Evolutionary conservation across 257 asterid genomes (phyloP).

Genomic region (Gentiana dahurica): DNA sequence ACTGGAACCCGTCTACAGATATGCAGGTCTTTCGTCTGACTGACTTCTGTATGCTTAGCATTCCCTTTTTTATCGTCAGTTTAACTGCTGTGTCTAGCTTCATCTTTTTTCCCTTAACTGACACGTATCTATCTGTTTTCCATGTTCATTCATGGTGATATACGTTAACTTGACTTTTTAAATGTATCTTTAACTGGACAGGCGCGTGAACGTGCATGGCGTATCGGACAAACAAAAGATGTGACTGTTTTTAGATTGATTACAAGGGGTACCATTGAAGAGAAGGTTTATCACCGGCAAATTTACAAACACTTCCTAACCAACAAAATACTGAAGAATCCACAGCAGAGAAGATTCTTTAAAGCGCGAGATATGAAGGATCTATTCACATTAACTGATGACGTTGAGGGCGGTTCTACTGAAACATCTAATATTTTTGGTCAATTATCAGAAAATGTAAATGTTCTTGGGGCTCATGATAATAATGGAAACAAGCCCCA

Average conservation of each 20-base stretch:
- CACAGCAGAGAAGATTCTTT: constrained; percentile 93
- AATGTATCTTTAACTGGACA: constrained; percentile 18
- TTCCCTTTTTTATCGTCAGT: too few relatives aligned
- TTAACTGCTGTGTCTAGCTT: too few relatives aligned
- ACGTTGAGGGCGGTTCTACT: constrained; percentile 57
- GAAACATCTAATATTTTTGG: constrained; percentile 85
- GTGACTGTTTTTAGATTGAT: constrained; percentile 88
- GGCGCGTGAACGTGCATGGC: constrained; percentile 99
- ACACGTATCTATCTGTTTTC: too few relatives aligned
- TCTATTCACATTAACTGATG: constrained; percentile 80
- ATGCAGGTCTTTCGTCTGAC: constrained; percentile 57
- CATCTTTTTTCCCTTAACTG: too few relatives aligned
- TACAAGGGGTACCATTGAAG: constrained; percentile 96
- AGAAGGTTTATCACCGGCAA: constrained; percentile 98
- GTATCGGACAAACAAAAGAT: constrained; percentile 93
- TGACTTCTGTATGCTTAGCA: constrained; percentile 1
- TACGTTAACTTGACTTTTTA: constrained; percentile 2
- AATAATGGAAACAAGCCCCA: constrained; percentile 26
- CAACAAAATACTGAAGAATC: constrained; percentile 88
- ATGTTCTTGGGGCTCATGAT: constrained; percentile 43
- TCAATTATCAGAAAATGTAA: constrained; percentile 59
- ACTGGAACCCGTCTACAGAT: constrained; percentile 99
- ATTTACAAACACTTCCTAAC: constrained; percentile 94
- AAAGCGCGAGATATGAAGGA: constrained; percentile 97
- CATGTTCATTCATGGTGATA: too few relatives aligned